Evolutionary conservation across 371 early-diverging fungal species (phyloP).

Genomic region (Coemansia sp.): DNA sequence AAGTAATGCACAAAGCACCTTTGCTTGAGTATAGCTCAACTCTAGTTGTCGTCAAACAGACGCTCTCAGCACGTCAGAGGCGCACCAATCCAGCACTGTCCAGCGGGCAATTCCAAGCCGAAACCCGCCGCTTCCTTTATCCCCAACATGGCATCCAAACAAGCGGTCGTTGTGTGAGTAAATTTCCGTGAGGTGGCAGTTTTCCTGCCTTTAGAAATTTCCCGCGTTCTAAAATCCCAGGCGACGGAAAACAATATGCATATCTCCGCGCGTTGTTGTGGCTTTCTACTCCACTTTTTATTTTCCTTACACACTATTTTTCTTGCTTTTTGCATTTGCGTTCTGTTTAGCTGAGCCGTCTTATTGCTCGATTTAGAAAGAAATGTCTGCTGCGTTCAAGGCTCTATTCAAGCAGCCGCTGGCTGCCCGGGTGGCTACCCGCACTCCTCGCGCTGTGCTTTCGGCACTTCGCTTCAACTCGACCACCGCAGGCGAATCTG

Average conservation of each 20-base stretch:
- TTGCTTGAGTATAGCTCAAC: too few species aligned
- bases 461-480: slow-evolving; percentile 38
- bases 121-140: neutral
- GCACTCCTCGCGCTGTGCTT: slow-evolving; percentile 32
- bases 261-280: slow-evolving; percentile 3
- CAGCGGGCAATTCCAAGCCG: neutral
- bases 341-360: neutral
- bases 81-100: neutral
- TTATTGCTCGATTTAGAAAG: neutral
- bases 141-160: neutral
- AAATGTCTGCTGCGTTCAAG: slow-evolving; percentile 42
- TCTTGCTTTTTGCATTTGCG: slow-evolving; percentile 7
- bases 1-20: too few species aligned
- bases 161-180: neutral
- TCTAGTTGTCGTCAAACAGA: too few species aligned
- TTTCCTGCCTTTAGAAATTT: slow-evolving; percentile 10
- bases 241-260: neutral
- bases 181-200: slow-evolving; percentile 9
- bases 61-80: neutral
- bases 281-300: slow-evolving; percentile 3
- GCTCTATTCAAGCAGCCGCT: slow-evolving; percentile 37
- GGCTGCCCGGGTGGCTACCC: slow-evolving; percentile 38
- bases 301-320: slow-evolving; percentile 1
- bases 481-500: slow-evolving; percentile 31
- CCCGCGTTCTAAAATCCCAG: slow-evolving; percentile 1